phyloP scores from a whole-genome alignment of 2,329 filamentous ascomycete genomes.

The Sporothrix protearum region DNA sequence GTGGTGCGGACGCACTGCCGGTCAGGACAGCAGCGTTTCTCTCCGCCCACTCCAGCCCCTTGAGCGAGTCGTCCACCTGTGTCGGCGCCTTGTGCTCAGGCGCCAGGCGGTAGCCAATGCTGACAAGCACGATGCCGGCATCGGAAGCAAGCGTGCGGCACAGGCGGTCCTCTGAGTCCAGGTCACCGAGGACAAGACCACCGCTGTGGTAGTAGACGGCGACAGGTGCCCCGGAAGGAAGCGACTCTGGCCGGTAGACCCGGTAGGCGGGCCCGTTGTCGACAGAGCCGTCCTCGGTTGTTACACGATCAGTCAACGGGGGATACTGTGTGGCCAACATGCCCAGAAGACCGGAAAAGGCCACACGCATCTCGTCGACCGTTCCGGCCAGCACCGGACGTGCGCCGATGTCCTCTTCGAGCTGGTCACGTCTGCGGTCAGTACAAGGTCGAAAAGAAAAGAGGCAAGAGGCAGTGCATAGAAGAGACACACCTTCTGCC shows the following conservation, averaged over 20 bases:
- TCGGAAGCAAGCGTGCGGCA: background rate
- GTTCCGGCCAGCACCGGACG: background rate
- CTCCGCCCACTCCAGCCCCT: background rate
- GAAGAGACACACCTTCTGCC: background rate
- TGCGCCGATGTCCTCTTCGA: background rate
- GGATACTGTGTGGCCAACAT: background rate
- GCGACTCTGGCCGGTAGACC: background rate
- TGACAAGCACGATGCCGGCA: background rate
- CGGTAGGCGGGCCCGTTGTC: background rate
- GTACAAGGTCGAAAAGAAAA: background rate
- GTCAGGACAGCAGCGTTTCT: background rate
- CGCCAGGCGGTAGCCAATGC: background rate
- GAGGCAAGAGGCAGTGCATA: no score
- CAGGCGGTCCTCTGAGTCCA: background rate
- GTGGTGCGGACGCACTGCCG: background rate
- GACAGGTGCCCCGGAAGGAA: background rate
- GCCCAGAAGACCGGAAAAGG: background rate
- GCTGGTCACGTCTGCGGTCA: background rate
- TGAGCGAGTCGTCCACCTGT: background rate
- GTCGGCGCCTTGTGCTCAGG: constrained; percentile 5
- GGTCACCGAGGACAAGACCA: background rate
- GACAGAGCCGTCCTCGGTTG: background rate
- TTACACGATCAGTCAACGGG: background rate
- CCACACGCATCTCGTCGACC: background rate
- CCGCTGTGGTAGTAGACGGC: background rate